Percentiles rank a stretch among this genome's conserved stretches.
These are phyloP conservation scores for Cudoniella acicularis DNA, from an alignment of 495 filamentous ascomycete species.

Conservation along the genomic window DNA sequence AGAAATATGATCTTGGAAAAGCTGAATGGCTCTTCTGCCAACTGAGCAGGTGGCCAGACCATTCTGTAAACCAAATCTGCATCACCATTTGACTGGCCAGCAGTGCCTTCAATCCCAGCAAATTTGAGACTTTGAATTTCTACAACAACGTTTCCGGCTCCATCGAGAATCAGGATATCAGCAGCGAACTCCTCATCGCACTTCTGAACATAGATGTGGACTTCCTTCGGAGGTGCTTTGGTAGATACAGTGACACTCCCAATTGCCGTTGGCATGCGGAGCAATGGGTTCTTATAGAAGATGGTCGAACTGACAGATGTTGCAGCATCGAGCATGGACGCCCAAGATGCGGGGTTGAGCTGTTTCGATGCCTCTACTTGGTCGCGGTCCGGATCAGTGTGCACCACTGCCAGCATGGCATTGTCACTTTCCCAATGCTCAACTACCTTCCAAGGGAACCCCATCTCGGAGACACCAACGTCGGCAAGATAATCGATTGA, in stretches of 20 bases:
- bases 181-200: conserved; percentile 24
- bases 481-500: conserved; percentile 37
- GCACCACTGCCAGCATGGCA: conserved; percentile 43
- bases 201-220: neutral
- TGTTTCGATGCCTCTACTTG: neutral
- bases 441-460: conserved; percentile 41
- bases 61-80: neutral
- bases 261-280: conserved; percentile 42
- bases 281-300: conserved; percentile 35
- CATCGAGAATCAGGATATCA: conserved; percentile 26
- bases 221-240: neutral
- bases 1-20: neutral
- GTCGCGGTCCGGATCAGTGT: conserved; percentile 24
- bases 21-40: neutral
- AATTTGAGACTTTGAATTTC: neutral
- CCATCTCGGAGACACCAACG: conserved; percentile 31
- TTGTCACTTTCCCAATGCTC: conserved; percentile 36
- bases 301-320: conserved; percentile 44
- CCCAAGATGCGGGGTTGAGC: conserved; percentile 34
- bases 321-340: conserved; percentile 41
- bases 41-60: neutral
- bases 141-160: neutral
- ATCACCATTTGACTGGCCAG: neutral
- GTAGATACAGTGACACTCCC: conserved; percentile 21
- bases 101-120: neutral